phyloP scores from a whole-genome alignment of 768 basidiomycete genomes.

The Lactarius sanguifluus region DNA sequence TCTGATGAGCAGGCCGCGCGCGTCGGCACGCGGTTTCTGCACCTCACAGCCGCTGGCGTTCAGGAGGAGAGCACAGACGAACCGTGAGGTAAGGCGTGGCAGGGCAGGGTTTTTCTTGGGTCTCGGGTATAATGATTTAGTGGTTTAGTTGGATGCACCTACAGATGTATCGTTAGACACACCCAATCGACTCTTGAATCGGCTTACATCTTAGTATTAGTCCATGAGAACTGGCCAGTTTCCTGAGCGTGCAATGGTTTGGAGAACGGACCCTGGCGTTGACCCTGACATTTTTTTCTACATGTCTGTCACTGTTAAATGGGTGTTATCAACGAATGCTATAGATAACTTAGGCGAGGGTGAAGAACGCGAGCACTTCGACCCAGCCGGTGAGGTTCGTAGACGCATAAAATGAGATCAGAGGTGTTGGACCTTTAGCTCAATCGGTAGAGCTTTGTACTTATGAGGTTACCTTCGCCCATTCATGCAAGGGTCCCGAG shows the following conservation, averaged over 20 bases:
- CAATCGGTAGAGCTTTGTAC: constrained; percentile 64
- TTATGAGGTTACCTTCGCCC: constrained; percentile 50
- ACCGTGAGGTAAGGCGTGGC: neutral
- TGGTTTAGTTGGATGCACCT: constrained; percentile 6
- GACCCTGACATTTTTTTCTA: neutral
- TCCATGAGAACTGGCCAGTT: neutral
- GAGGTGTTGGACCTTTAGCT: constrained; percentile 50
- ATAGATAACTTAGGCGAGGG: neutral
- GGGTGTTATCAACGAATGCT: neutral
- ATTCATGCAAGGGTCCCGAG: constrained; percentile 62
- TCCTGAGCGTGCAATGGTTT: neutral
- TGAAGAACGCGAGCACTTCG: neutral
- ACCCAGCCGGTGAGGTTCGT: neutral
- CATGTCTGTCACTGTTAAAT: neutral
- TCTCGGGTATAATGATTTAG: constrained; percentile 4
- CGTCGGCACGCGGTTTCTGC: constrained; percentile 68
- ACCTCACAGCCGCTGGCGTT: constrained; percentile 34
- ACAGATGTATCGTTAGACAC: constrained; percentile 12
- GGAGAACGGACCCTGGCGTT: neutral
- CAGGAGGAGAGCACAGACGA: constrained; percentile 31
- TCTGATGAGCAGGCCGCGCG: constrained; percentile 76
- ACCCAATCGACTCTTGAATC: constrained; percentile 4
- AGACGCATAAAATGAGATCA: neutral
- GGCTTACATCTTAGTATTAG: neutral
- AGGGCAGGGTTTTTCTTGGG: neutral